Conservation (phyloP, 106 monocot species). For the Platanthera guangdongensis region DNA sequence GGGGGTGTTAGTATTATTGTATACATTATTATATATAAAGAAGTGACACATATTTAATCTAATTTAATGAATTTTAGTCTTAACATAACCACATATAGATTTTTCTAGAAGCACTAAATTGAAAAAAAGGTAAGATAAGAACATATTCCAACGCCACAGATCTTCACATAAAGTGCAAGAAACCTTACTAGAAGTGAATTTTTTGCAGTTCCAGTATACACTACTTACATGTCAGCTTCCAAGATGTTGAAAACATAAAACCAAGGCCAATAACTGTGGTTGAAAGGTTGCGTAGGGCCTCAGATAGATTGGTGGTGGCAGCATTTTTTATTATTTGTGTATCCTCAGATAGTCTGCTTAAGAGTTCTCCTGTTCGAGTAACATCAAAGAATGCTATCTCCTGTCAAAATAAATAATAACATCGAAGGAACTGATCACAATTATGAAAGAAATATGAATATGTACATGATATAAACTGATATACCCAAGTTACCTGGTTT, state of each 20-base stretch:
- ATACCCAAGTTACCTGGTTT: constrained; percentile 51
- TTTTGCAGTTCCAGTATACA: neutral
- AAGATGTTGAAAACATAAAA: constrained; percentile 94
- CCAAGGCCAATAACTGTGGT: constrained; percentile 79
- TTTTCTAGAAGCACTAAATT: neutral
- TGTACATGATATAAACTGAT: neutral
- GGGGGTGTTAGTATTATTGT: no score
- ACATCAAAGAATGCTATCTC: constrained; percentile 99
- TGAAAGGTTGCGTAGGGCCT: constrained; percentile 78
- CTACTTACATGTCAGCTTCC: constrained; percentile 87
- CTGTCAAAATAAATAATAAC: constrained; percentile 24
- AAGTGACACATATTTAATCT: no score
- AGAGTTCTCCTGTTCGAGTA: constrained; percentile 93
- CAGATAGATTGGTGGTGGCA: constrained; percentile 94
- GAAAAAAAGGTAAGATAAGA: neutral
- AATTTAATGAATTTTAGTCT: no score
- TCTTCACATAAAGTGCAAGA: neutral
- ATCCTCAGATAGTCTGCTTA: constrained; percentile 97
- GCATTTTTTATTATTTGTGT: constrained; percentile 99
- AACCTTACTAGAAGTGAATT: neutral
- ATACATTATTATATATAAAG: no score
- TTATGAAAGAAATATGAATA: neutral
- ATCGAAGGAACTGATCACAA: neutral
- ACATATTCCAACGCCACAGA: neutral
- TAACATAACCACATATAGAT: neutral